phyloP scores from a whole-genome alignment of 768 basidiomycete genomes.

The Phanerochaete sordida region DNA sequence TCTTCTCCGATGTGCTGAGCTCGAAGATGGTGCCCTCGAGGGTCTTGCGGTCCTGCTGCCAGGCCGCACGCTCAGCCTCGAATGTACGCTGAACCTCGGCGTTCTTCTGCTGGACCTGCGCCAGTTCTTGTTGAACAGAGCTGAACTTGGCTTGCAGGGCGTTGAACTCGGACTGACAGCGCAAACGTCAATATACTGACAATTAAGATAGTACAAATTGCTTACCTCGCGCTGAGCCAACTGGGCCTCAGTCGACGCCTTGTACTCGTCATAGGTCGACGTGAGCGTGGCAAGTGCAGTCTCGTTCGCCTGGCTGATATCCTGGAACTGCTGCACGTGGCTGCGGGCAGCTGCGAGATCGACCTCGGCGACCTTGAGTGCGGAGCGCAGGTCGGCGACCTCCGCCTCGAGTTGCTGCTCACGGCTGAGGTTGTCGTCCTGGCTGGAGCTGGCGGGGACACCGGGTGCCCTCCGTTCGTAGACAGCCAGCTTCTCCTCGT shows the following conservation, averaged over 20 bases:
- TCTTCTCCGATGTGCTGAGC: conserved; percentile 70
- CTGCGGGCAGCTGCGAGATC: conserved; percentile 67
- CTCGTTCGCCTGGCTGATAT: conserved; percentile 82
- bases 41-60: conserved; percentile 75
- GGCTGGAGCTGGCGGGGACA: conserved; percentile 26
- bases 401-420: conserved; percentile 84
- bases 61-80: conserved; percentile 66
- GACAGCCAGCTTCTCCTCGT: conserved; percentile 81
- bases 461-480: conserved; percentile 65
- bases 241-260: conserved; percentile 64
- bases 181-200: not conserved
- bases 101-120: conserved; percentile 44
- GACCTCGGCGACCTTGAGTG: conserved; percentile 73
- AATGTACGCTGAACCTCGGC: conserved; percentile 60
- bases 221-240: conserved; percentile 65
- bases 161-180: conserved; percentile 54
- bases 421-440: conserved; percentile 46
- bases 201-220: not conserved
- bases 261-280: conserved; percentile 77
- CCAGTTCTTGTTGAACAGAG: conserved; percentile 50
- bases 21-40: conserved; percentile 83
- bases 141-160: conserved; percentile 62
- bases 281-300: conserved; percentile 68
- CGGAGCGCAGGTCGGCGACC: conserved; percentile 77
- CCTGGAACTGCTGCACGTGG: conserved; percentile 82